These are phyloP conservation scores for Candida pseudofarinosa DNA, from an alignment of 805 yeast species.

Conservation along the genomic window DNA sequence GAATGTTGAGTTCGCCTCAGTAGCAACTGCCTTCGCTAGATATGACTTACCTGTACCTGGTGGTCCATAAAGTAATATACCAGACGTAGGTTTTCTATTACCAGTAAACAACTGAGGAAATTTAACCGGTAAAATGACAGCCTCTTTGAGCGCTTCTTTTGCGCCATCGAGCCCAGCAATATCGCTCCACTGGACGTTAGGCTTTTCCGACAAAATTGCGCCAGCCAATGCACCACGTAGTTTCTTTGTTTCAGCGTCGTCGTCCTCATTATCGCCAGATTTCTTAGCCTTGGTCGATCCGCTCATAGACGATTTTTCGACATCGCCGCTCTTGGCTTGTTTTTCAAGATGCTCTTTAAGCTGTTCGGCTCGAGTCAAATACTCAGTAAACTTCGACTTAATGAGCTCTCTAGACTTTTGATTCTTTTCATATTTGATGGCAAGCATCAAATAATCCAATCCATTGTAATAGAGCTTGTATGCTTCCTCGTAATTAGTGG, in stretches of 20 bases:
- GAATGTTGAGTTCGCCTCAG: slow-evolving; percentile 96
- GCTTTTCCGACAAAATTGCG: slow-evolving; percentile 86
- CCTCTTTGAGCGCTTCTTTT: slow-evolving; percentile 94
- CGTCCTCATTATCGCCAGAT: slow-evolving; percentile 45
- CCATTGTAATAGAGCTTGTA: slow-evolving; percentile 90
- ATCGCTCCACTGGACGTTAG: slow-evolving; percentile 91
- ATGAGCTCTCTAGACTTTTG: slow-evolving; percentile 84
- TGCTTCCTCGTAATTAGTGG: slow-evolving; percentile 88
- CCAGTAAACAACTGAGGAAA: slow-evolving; percentile 96
- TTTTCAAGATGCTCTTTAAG: slow-evolving; percentile 84
- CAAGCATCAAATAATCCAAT: slow-evolving; percentile 90
- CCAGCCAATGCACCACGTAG: slow-evolving; percentile 87
- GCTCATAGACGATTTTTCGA: slow-evolving; percentile 49
- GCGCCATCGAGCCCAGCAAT: slow-evolving; percentile 95
- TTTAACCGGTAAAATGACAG: slow-evolving; percentile 92
- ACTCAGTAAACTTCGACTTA: slow-evolving; percentile 85
- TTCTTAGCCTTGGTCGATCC: slow-evolving; percentile 58
- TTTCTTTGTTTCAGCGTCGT: slow-evolving; percentile 79
- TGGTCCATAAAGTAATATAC: slow-evolving; percentile 64
- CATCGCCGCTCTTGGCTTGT: slow-evolving; percentile 41
- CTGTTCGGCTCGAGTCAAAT: slow-evolving; percentile 89
- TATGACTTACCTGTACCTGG: slow-evolving; percentile 99
- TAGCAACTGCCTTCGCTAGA: slow-evolving; percentile 96
- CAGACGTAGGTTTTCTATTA: slow-evolving; percentile 87
- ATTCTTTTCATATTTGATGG: slow-evolving; percentile 89